A percentile compares a stretch with the other conserved stretches of the same genome.
These are phyloP conservation scores for Saccharomyces hybrid DNA, from an alignment of 1,139 yeast genomes.

Conservation along the genomic window DNA sequence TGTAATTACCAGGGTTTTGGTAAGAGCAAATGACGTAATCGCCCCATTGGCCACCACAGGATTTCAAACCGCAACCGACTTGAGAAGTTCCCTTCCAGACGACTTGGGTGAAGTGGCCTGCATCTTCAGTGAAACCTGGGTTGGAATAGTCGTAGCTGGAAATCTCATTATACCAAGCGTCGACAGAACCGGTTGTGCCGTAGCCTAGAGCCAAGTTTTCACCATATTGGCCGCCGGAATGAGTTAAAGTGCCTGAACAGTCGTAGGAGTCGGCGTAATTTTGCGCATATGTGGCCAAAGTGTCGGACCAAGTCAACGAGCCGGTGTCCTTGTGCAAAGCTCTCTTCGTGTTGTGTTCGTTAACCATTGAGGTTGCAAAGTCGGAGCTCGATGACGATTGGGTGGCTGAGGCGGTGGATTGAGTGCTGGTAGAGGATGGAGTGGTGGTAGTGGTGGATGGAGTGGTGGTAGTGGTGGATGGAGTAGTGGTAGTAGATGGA, in stretches of 20 bases:
- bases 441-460: slow-evolving; percentile 18
- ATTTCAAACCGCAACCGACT: slow-evolving; percentile 56
- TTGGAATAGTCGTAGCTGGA: slow-evolving; percentile 39
- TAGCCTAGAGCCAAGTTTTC: slow-evolving; percentile 54
- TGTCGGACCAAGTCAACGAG: slow-evolving; percentile 42
- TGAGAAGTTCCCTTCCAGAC: slow-evolving; percentile 53
- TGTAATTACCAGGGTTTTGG: slow-evolving; percentile 50
- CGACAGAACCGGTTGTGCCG: slow-evolving; percentile 40
- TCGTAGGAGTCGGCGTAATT: slow-evolving; percentile 43
- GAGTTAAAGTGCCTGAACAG: slow-evolving; percentile 49
- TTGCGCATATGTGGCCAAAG: slow-evolving; percentile 37
- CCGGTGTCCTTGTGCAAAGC: slow-evolving; percentile 50
- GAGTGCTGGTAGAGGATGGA: slow-evolving; percentile 3
- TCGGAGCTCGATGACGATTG: slow-evolving; percentile 18
- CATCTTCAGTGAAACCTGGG: slow-evolving; percentile 36
- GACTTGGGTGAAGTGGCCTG: slow-evolving; percentile 58
- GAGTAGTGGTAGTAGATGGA: too few relatives aligned
- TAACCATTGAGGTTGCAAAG: slow-evolving; percentile 38
- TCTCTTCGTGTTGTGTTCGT: slow-evolving; percentile 47
- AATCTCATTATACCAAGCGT: slow-evolving; percentile 63
- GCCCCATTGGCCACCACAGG: slow-evolving; percentile 41
- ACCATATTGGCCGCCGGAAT: slow-evolving; percentile 56
- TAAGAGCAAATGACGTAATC: slow-evolving; percentile 67
- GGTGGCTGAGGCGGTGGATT: slow-evolving; percentile 18
- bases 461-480: slow-evolving; percentile 15